Evolutionary conservation across 2,329 filamentous ascomycete species (phyloP).

Genomic region (Alternaria ethzedia): DNA sequence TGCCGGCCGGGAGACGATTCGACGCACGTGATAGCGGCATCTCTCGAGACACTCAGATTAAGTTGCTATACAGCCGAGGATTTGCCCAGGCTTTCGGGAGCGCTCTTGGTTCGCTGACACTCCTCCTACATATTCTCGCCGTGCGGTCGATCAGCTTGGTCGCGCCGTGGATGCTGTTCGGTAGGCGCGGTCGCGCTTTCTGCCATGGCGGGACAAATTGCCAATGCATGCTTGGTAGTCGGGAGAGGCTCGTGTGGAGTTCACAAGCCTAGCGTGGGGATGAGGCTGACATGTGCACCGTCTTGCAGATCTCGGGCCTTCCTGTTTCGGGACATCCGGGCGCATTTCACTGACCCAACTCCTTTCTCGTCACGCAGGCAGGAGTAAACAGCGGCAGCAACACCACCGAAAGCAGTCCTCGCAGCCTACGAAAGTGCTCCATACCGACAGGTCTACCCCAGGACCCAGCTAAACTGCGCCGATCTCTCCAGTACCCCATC

Average conservation of each 20-base stretch:
- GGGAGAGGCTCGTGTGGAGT: conserved; percentile 8
- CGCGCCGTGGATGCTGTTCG: neutral
- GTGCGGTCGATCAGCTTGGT: neutral
- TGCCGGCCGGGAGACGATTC: conserved; percentile 11
- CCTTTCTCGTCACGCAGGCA: neutral
- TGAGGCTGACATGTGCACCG: conserved; percentile 3
- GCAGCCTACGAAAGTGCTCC: neutral
- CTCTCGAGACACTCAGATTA: neutral
- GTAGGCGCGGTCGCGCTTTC: neutral
- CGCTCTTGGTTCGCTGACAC: neutral
- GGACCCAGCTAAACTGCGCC: neutral
- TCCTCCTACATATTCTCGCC: neutral
- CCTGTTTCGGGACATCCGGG: conserved; percentile 1
- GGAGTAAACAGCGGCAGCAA: neutral
- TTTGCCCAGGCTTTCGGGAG: neutral
- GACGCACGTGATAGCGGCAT: neutral
- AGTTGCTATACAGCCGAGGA: neutral
- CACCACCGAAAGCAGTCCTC: neutral
- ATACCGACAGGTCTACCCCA: neutral
- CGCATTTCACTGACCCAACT: neutral
- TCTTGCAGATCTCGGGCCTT: conserved; percentile 5
- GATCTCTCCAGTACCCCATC: conserved; percentile 10
- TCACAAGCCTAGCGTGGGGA: conserved; percentile 6
- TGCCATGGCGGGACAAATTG: conserved; percentile 12
- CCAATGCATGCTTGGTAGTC: conserved; percentile 13